Conservation (phyloP, 108 stramenopile genomes). For the Nitzschia sp. region DNA sequence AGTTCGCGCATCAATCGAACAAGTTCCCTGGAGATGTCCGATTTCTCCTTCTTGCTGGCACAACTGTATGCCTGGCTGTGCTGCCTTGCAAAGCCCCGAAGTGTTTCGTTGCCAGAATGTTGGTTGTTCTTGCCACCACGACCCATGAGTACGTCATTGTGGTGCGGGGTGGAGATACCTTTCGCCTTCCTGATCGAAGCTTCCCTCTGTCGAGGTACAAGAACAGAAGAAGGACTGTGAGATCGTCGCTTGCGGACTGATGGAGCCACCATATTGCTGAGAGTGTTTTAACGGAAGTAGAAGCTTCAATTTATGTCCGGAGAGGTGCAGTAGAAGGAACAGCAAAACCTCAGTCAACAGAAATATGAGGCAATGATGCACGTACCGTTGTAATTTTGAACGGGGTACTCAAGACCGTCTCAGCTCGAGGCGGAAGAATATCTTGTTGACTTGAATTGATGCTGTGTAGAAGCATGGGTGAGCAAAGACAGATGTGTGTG, state of each 20-base stretch:
- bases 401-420: conserved; percentile 6
- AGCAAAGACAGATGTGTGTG: not conserved
- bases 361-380: conserved; percentile 12
- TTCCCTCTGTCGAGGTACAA: conserved; percentile 7
- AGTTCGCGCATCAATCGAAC: conserved; percentile 45
- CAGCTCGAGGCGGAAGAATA: conserved; percentile 1
- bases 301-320: not conserved
- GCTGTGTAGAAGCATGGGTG: too few relatives aligned
- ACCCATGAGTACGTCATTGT: conserved; percentile 62
- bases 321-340: not conserved
- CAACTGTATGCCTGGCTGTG: conserved; percentile 32
- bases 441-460: conserved; percentile 4
- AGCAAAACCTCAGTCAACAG: conserved; percentile 5
- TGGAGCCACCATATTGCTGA: not conserved
- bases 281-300: too few relatives aligned
- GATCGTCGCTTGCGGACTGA: not conserved
- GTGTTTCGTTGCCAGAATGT: conserved; percentile 65
- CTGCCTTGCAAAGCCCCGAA: conserved; percentile 50
- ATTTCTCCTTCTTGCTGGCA: conserved; percentile 61
- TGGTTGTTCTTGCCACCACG: conserved; percentile 74
- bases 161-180: conserved; percentile 25
- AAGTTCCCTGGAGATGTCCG: conserved; percentile 46
- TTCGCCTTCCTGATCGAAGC: not conserved
- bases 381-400: conserved; percentile 20
- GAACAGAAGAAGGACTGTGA: conserved; percentile 1